Conservation (phyloP, 2,329 filamentous ascomycete species). For the Aspergillus bombycis region DNA sequence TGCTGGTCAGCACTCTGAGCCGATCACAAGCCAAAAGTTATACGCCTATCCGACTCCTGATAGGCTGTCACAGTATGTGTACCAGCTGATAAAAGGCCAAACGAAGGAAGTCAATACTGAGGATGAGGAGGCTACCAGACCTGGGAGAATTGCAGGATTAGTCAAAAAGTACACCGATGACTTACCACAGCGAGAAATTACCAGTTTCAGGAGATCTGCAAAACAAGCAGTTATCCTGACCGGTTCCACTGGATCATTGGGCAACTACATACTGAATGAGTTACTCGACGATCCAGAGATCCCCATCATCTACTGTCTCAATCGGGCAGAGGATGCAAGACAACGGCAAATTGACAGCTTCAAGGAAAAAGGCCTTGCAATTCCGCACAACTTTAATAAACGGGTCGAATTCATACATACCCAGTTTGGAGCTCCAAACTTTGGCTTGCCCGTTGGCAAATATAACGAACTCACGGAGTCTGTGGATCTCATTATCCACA, state of each 20-base stretch:
- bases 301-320: conserved; percentile 25
- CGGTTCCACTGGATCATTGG: conserved; percentile 26
- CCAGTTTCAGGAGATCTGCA: no score
- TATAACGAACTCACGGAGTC: conserved; percentile 16
- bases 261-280: conserved; percentile 21
- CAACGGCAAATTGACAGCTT: not conserved
- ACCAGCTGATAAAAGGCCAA: no score
- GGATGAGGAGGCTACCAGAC: not conserved
- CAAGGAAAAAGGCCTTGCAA: not conserved
- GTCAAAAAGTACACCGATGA: not conserved
- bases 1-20: no score
- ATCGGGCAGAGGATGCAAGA: conserved; percentile 9
- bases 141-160: not conserved
- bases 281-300: conserved; percentile 14
- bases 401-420: conserved; percentile 32
- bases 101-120: no score
- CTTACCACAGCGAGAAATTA: not conserved
- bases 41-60: no score
- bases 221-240: conserved; percentile 17
- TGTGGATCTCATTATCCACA: conserved; percentile 32
- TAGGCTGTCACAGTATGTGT: not conserved
- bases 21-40: no score
- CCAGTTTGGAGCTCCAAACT: conserved; percentile 20
- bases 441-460: conserved; percentile 20
- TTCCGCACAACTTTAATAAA: not conserved